Base-by-base conservation (phyloP, 2,329 filamentous ascomycete species). In the Pseudocercospora fijiensis region DNA sequence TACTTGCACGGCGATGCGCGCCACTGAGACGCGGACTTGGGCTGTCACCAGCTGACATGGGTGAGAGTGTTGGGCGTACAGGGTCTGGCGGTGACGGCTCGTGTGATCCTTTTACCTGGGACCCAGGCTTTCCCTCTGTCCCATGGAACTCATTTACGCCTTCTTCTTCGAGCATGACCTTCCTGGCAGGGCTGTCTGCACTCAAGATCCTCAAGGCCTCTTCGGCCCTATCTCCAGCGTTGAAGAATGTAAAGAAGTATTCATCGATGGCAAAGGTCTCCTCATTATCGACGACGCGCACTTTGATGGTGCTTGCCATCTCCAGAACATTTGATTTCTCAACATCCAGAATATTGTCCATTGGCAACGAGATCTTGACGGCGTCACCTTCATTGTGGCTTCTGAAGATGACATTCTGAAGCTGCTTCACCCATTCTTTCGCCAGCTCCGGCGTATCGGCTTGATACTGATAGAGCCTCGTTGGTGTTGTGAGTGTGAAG, bases 201-300 rank as follows among this genome's bases (percentile, higher is more conserved):
- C 86, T 90, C 58, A 99, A 81, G 2, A 95, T 85, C 57, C 52
- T 60, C 27, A 62, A n/a, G 2, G 57, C 63, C 27, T 88, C 86
- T 67, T 96, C 86, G 13, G 92, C 94, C 71, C 96, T 91, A 71
- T 90, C 88, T 6, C 92, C 92, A 67, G 88, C 88, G 69, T 86
- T 90, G 76, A 97, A 96, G 78, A 98, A 98, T 0, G 93, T 95
- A 76, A 99, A 98, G 76, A 96, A 98, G 76, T 98, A 97, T 87
- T 99, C 95, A 72, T 99, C 95, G 67, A 98, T 91, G 2, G 93
- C 93, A 78, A 90, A 98, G 0, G 92, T 96, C 77, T 97, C 94
- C 68, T 95, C 91, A 68, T 92, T 96, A 73, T 97, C 93, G 62
- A 98, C 88, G 49, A 97, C 92, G 41, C 92, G 87, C 66, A 99